Evolutionary conservation across 2,329 filamentous ascomycete genomes (phyloP), one percentile per base, ranked within the genome.

Genomic region (Fragosphaeria purpurea): DNA sequence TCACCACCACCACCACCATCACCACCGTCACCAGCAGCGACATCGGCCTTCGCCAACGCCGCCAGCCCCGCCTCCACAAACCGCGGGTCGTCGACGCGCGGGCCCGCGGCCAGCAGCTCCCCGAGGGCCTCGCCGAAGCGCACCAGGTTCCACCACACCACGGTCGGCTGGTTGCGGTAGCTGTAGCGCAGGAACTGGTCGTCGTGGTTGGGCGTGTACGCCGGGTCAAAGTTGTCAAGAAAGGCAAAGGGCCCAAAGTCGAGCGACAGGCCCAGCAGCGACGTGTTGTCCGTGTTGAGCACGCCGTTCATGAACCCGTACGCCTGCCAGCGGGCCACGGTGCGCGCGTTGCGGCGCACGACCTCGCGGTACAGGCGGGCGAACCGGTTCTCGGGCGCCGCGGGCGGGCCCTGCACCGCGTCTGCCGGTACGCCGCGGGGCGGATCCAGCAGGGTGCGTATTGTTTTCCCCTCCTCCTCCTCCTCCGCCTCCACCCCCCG

Each of bases 301-400:
- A 98, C 93, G 44, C 93, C 93, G 61, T 98, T 98, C 77, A 95
- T 97, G 70, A 98, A 98, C n/a, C 88, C 93, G 62, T 97, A 97
- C 0, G 88, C 89, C 70, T 98, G 94, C 91, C 93, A 97, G 58
- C 85, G 79, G 9, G 93, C 93, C 2, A 97, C 90, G 0, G 86
- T 94, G 52, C 77, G 74, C 1, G 93, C 93, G 62, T 96, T 98
- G 35, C 87, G 80, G 41, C 88, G 81, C 4, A 83, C 82, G 50
- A 98, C 83, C 61, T 95, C 89, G 38, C 93, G 83, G 65, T 94
- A 98, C 1, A 98, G 71, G 12, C 90, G 78, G 0, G 85, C 75
- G 64, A 93, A 98, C 35, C 91, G 79, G 63, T 98, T 98, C 63
- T 96, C 85, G 52, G 84, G 79, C 1, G 73, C 72, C 7, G 80